These are phyloP conservation scores for Colletotrichum limetticola DNA, from an alignment of 2,329 filamentous ascomycete genomes.

Conservation along the genomic window DNA sequence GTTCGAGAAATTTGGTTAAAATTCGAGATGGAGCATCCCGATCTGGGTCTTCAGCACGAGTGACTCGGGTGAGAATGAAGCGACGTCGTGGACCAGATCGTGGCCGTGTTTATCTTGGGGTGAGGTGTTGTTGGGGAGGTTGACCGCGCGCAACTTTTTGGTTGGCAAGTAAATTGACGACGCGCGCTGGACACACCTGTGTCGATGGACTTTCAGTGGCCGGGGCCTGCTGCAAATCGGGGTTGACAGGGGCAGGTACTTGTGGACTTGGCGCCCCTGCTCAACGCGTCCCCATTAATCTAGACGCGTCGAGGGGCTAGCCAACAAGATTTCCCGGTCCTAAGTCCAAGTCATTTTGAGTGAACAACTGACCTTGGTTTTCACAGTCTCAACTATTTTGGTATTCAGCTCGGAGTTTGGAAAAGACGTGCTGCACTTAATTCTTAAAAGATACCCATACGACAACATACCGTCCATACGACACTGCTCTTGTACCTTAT, in stretches of 20 bases:
- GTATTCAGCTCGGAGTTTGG: background rate
- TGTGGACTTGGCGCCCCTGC: constrained; percentile 6
- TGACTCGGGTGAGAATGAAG: background rate
- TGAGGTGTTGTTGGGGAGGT: constrained; percentile 4
- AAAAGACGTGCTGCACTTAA: background rate
- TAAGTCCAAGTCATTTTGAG: background rate
- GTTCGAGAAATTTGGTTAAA: background rate
- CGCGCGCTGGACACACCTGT: constrained; percentile 7
- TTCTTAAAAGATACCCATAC: background rate
- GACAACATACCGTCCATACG: background rate
- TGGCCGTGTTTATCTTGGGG: constrained; percentile 14
- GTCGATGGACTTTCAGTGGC: constrained; percentile 21
- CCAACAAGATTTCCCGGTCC: background rate
- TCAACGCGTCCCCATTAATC: constrained; percentile 35
- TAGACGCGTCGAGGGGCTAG: constrained; percentile 39
- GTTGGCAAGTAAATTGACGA: constrained; percentile 15
- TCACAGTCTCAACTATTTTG: background rate
- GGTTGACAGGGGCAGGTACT: background rate
- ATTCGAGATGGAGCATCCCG: background rate
- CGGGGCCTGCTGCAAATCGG: background rate
- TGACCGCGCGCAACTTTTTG: constrained; percentile 25
- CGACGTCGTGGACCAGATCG: background rate
- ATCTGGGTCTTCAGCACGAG: background rate
- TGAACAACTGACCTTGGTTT: background rate
- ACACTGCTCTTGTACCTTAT: background rate